These are phyloP conservation scores for Pisolithus sp. DNA, from an alignment of 768 basidiomycete species.

Conservation along the genomic window DNA sequence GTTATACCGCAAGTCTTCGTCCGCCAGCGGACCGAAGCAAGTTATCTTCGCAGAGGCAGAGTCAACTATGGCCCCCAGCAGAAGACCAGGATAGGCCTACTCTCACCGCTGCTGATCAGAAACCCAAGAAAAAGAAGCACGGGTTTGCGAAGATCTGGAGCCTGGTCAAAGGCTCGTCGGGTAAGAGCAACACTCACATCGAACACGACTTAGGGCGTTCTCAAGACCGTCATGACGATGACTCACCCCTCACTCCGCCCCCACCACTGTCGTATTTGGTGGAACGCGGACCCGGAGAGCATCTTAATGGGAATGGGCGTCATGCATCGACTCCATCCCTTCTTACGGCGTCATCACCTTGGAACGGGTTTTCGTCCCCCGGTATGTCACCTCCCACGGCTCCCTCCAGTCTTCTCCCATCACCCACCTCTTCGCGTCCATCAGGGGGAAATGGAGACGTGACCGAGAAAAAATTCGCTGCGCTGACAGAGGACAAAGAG, in stretches of 20 bases:
- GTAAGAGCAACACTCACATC: slow-evolving; percentile 28
- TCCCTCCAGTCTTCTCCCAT: slow-evolving; percentile 68
- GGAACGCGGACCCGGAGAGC: slow-evolving; percentile 45
- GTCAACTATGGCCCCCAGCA: slow-evolving; percentile 48
- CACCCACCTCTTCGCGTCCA: slow-evolving; percentile 66
- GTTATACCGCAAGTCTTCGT: slow-evolving; percentile 25
- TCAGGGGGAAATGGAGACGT: slow-evolving; percentile 52
- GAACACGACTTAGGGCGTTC: slow-evolving; percentile 34
- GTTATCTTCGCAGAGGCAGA: slow-evolving; percentile 34
- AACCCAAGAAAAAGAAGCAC: slow-evolving; percentile 63
- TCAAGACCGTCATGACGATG: slow-evolving; percentile 47
- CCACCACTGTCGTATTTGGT: slow-evolving; percentile 89
- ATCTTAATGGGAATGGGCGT: slow-evolving; percentile 41
- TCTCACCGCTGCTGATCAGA: slow-evolving; percentile 34
- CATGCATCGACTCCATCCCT: slow-evolving; percentile 69
- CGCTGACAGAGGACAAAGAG: slow-evolving; percentile 40
- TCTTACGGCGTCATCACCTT: slow-evolving; percentile 52
- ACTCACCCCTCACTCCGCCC: slow-evolving; percentile 78
- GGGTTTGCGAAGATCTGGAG: slow-evolving; percentile 80
- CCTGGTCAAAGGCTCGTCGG: slow-evolving; percentile 55
- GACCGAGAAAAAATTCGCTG: slow-evolving; percentile 36
- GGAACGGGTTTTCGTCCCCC: slow-evolving; percentile 45
- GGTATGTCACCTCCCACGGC: slow-evolving; percentile 72
- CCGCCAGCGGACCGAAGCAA: slow-evolving; percentile 29
- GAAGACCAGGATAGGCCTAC: slow-evolving; percentile 24